These are phyloP conservation scores for Pseudopyrenochaeta lycopersici DNA, from an alignment of 2,329 filamentous ascomycete genomes.

Conservation along the genomic window DNA sequence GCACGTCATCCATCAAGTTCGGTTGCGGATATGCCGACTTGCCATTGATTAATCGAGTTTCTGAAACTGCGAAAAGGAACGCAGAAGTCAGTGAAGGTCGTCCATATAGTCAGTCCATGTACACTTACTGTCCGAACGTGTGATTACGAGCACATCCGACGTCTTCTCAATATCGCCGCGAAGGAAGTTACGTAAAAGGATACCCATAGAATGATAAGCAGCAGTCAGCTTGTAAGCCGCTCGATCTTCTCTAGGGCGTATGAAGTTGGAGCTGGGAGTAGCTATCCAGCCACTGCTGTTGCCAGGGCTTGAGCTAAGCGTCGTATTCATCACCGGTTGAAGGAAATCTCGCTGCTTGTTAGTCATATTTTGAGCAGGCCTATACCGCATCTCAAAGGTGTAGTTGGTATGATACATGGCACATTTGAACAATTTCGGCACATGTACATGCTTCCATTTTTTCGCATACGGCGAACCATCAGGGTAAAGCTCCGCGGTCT, in stretches of 20 bases:
- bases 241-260: slow-evolving; percentile 31
- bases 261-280: slow-evolving; percentile 28
- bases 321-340: slow-evolving; percentile 41
- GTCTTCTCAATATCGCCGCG: slow-evolving; percentile 40
- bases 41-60: slow-evolving; percentile 43
- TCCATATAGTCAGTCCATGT: too few relatives aligned
- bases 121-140: slow-evolving; percentile 33
- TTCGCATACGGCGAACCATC: slow-evolving; percentile 29
- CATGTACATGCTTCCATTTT: slow-evolving; percentile 42
- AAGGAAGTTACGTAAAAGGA: slow-evolving; percentile 46
- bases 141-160: slow-evolving; percentile 33
- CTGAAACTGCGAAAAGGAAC: slow-evolving; percentile 31
- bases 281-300: slow-evolving; percentile 24
- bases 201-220: slow-evolving; percentile 44
- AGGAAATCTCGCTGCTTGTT: slow-evolving; percentile 39
- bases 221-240: slow-evolving; percentile 42
- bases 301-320: slow-evolving; percentile 14
- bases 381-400: slow-evolving; percentile 43
- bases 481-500: slow-evolving; percentile 35
- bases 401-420: slow-evolving; percentile 48
- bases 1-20: slow-evolving; percentile 39
- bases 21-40: slow-evolving; percentile 37
- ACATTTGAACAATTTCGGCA: slow-evolving; percentile 48
- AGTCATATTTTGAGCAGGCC: slow-evolving; percentile 32
- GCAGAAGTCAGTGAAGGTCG: too few relatives aligned